A percentile compares a stretch with the other conserved stretches of the same genome.
phyloP scores from a whole-genome alignment of 2,329 filamentous ascomycete genomes.

The Claviceps digitariae region DNA sequence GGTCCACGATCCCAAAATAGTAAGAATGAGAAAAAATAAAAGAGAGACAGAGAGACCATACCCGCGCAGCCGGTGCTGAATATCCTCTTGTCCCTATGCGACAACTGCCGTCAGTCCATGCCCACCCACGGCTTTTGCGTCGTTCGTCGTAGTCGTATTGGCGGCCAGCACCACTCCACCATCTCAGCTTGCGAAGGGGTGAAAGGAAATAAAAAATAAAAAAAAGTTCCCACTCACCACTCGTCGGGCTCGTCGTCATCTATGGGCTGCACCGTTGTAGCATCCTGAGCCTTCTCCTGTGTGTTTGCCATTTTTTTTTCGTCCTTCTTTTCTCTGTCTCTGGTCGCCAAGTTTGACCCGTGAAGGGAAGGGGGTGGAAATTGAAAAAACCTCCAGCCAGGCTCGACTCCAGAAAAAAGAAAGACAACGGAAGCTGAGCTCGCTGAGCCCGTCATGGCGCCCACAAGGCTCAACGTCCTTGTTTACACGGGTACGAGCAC shows the following conservation, averaged over 20 bases:
- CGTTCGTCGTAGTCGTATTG: too few relatives aligned
- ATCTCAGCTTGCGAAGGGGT: neutral
- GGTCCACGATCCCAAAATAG: neutral
- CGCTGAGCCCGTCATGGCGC: conserved; percentile 40
- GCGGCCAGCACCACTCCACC: conserved; percentile 10
- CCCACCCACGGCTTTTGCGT: conserved; percentile 5
- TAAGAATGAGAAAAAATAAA: neutral
- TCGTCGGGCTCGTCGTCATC: conserved; percentile 78
- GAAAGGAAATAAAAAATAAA: too few relatives aligned
- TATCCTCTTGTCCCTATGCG: conserved; percentile 82
- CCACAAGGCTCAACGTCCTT: conserved; percentile 72
- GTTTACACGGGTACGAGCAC: conserved; percentile 65
- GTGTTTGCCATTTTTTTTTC: conserved; percentile 31
- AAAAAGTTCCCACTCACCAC: conserved; percentile 47
- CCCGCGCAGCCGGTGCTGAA: conserved; percentile 91
- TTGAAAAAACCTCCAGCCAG: neutral
- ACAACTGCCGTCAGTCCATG: conserved; percentile 4
- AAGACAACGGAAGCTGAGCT: neutral
- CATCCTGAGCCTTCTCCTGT: conserved; percentile 28
- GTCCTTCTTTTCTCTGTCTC: neutral
- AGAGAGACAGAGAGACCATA: conserved; percentile 25
- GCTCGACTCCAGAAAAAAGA: neutral
- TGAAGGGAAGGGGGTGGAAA: neutral
- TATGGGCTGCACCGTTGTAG: conserved; percentile 21
- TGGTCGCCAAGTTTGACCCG: neutral